Conservation (phyloP, 805 yeast species). For the Yamadazyma ubonensis region DNA sequence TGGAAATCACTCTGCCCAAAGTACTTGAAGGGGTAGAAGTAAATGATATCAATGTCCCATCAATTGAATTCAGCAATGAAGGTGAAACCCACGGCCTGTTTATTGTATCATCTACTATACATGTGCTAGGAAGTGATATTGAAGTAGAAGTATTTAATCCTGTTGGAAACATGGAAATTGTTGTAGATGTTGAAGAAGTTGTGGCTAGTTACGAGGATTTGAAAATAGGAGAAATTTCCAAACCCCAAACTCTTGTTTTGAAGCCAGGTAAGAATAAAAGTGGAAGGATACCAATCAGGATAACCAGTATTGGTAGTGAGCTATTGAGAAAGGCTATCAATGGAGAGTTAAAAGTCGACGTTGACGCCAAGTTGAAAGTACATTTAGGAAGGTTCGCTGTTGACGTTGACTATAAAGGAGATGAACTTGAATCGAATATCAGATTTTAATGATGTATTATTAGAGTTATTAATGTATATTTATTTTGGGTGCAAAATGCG, state of each 20-base stretch:
- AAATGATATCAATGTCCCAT: constrained; percentile 1
- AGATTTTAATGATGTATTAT: constrained; percentile 13
- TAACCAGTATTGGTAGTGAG: constrained; percentile 47
- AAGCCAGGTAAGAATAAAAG: constrained; percentile 55
- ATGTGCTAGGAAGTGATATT: constrained; percentile 52
- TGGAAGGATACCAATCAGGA: constrained; percentile 49
- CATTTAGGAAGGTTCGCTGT: constrained; percentile 39
- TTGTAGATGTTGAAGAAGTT: constrained; percentile 44
- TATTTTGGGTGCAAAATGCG: too few relatives aligned
- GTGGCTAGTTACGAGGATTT: constrained; percentile 49
- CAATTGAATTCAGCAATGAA: not conserved
- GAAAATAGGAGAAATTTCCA: constrained; percentile 44
- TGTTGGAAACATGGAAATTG: constrained; percentile 43
- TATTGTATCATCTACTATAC: constrained; percentile 50
- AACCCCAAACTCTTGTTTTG: constrained; percentile 39
- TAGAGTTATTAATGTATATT: not conserved
- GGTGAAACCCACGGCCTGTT: constrained; percentile 30
- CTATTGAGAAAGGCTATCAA: constrained; percentile 50
- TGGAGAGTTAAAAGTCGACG: constrained; percentile 49
- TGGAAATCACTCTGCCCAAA: constrained; percentile 1
- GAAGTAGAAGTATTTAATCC: constrained; percentile 59
- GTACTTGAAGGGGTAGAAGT: not conserved
- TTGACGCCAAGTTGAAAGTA: constrained; percentile 43
- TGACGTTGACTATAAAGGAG: constrained; percentile 47
- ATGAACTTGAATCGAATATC: constrained; percentile 43